Evolutionary conservation across 1,284 basidiomycete species (phyloP).

Genomic region (Ustilago loliicola): DNA sequence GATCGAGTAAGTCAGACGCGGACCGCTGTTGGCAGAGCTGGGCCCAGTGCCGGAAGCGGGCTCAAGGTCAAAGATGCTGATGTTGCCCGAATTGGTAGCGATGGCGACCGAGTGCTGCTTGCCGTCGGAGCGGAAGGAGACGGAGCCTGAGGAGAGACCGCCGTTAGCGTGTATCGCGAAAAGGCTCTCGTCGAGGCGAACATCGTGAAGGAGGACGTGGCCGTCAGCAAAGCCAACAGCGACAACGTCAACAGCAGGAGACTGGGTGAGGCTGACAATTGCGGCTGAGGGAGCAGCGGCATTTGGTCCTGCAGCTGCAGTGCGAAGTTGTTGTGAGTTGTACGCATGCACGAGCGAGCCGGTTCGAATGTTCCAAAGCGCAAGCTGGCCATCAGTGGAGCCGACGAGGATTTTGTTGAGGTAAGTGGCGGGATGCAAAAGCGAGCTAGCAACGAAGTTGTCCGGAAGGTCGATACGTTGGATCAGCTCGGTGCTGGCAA

Average conservation of each 20-base stretch:
- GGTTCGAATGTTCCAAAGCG: conserved; percentile 90
- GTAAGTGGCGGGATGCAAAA: conserved; percentile 96
- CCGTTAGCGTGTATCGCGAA: conserved; percentile 84
- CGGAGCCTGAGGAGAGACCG: conserved; percentile 74
- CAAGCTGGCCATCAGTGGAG: conserved; percentile 83
- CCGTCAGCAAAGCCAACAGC: conserved; percentile 91
- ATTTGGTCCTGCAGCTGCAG: conserved; percentile 25
- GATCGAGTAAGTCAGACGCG: conserved; percentile 64
- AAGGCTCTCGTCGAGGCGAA: conserved; percentile 82
- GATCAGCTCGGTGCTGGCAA: conserved; percentile 38
- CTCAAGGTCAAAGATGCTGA: conserved; percentile 67
- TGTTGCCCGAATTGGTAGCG: conserved; percentile 62
- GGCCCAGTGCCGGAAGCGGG: conserved; percentile 31
- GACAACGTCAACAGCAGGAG: conserved; percentile 94
- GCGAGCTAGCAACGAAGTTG: conserved; percentile 81
- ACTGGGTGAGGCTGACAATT: conserved; percentile 78
- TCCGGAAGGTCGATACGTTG: conserved; percentile 44
- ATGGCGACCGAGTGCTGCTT: conserved; percentile 66
- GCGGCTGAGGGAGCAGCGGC: conserved; percentile 71
- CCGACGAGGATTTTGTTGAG: conserved; percentile 94
- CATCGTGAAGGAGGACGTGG: conserved; percentile 87
- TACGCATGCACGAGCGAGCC: conserved; percentile 73
- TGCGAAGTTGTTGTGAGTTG: conserved; percentile 53
- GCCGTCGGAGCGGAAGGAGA: conserved; percentile 89
- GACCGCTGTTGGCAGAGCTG: conserved; percentile 38